Base-by-base conservation (phyloP, 805 yeast species). In the Lipomyces chichibuensis region DNA sequence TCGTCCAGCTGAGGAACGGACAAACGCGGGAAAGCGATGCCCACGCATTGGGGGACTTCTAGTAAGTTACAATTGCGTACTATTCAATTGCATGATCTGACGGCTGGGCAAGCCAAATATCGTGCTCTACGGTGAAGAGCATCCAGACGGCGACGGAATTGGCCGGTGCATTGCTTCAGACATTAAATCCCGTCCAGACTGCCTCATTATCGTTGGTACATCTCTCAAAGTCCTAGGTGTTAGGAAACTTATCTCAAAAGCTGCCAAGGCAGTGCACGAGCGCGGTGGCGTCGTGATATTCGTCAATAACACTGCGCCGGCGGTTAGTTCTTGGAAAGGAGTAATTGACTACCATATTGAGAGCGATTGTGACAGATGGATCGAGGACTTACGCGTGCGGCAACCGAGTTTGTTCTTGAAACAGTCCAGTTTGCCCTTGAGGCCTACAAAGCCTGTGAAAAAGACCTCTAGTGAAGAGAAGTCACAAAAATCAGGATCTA, bases 41-140 rank as follows among this genome's bases (percentile, higher is more conserved):
- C 86, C 90, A 0, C 88, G 91, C 0, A 85, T 88, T 4, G 99
- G 99, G 0, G 78, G 86, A 32, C 79, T 95, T 56, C 83, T 97
- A 20, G 69, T 65, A 58, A 8, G 65, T 35, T 8, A 9, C n/a
- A n/a, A 11, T 13, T 52, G 4, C 11, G 13, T 23, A 17, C 23
- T 29, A 5, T 11, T 52, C 20, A 25, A 5, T 52, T 52, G n/a
- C 33, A 52, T 52, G 8, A 3, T 52, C 55, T 25, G 27, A 52
- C 55, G 11, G 29, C 5, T 13, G 14, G 33, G 27, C 27, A 20
- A 65, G 65, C 99, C 99, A 4, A 89, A 89, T 73, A 92, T 94
- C 65, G 97, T 94, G 1, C 81, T 94, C 27, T 94, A 94, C 76
- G 98, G 98, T 1, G 98, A 94, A 75, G 88, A 92, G 73, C 98